These are phyloP conservation scores for Penicillium sp. DNA, from an alignment of 2,329 filamentous ascomycete genomes.

Conservation along the genomic window DNA sequence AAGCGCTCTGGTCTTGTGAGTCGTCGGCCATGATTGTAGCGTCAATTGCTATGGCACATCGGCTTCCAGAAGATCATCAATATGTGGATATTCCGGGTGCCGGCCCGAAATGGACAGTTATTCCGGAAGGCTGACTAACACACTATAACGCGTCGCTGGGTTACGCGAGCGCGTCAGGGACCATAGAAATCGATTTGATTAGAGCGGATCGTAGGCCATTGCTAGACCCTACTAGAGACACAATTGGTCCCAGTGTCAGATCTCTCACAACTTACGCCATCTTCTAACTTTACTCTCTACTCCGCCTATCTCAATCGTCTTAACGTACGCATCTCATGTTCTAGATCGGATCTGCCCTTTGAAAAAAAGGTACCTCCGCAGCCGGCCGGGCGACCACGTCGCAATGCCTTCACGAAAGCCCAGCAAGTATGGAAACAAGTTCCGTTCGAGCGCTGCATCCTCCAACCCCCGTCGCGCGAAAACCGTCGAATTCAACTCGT, in stretches of 20 bases:
- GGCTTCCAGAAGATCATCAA: constrained; percentile 8
- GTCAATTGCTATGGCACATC: constrained; percentile 5
- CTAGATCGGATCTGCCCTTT: constrained; percentile 13
- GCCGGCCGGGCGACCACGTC: constrained; percentile 28
- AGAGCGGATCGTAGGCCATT: constrained; percentile 17
- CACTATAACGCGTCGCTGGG: constrained; percentile 28
- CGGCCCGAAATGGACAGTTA: constrained; percentile 17
- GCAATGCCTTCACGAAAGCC: constrained; percentile 53
- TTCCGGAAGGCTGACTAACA: constrained; percentile 27
- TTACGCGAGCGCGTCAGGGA: constrained; percentile 39
- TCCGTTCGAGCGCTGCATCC: constrained; percentile 45
- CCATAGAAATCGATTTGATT: constrained; percentile 21
- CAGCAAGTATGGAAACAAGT: constrained; percentile 68
- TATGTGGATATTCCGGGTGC: constrained; percentile 12
- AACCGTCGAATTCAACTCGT: constrained; percentile 75
- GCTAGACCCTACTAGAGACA: constrained; percentile 16
- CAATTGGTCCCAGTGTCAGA: constrained; percentile 9
- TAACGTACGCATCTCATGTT: constrained; percentile 27
- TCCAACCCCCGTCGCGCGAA: constrained; percentile 61
- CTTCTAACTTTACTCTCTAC: not conserved
- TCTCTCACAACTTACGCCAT: not conserved
- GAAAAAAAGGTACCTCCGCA: constrained; percentile 22
- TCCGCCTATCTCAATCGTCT: not conserved
- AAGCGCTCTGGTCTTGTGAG: constrained; percentile 31
- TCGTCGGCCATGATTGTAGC: constrained; percentile 42